Base-by-base conservation (phyloP, 129 eudicot species). In the Heracleum sosnowskyi region DNA sequence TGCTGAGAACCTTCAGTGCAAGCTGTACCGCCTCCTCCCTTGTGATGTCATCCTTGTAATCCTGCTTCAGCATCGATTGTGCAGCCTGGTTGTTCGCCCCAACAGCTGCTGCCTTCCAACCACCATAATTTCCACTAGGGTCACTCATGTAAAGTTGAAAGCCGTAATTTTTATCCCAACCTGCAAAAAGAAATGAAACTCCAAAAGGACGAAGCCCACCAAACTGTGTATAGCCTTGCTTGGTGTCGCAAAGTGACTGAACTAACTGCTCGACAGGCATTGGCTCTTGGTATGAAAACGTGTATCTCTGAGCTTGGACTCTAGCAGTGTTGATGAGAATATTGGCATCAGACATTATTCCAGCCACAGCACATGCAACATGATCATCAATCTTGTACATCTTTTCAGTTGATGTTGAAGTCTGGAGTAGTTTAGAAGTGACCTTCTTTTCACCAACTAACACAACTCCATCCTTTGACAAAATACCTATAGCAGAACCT, bases 201-300 rank as follows among this genome's bases (percentile, higher is more conserved):
- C 83, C 83, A 41, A 80, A 80, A 17, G 83, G 83, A 37, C 83
- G 83, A 73, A 80, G 83, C 73, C 83, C 83, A 33, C 83, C 83
- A 73, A 73, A 80, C 83, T 80, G 83, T 2, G 83, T 80, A 63
- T 80, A 80, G n/a, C 83, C 83, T 80, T 80, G 83, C 42, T 80
- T 80, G 74, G 83, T 80, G 42, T 80, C 83, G 17, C 78, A 80
- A 5, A 80, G 78, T 5, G 83, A 73, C 44, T 80, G 83, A 57
- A 80, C 83, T 63, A 80, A 71, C 73, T 80, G 83, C 60, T 80
- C 83, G 31, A 80, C 83, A 34, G 83, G 83, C 83, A 80, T 80
- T 51, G 83, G 83, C 41, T 80, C 83, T 73, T 80, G 83, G 78
- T 80, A 80, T 15, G 76, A 40, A 40, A 72, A 72, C 7, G 76